phyloP scores from a whole-genome alignment of 2,329 filamentous ascomycete genomes.

The Apiospora saccharicola region DNA sequence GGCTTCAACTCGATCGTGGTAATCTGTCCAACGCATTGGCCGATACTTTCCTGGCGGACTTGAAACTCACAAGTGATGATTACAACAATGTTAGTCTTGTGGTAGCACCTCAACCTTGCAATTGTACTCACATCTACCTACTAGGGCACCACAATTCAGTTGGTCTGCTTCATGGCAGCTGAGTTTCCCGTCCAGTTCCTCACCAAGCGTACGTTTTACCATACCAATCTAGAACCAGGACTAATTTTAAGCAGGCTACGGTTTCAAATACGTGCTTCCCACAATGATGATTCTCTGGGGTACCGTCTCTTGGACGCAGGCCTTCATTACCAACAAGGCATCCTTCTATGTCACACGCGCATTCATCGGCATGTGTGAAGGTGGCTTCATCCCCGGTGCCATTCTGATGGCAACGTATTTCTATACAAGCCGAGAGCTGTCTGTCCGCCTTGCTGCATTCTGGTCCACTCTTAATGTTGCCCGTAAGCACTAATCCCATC shows the following conservation, averaged over 20 bases:
- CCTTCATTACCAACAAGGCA: constrained; percentile 47
- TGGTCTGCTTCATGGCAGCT: constrained; percentile 42
- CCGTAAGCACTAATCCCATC: constrained; percentile 42
- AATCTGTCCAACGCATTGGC: constrained; percentile 60
- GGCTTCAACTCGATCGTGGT: constrained; percentile 61
- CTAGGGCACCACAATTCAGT: constrained; percentile 54
- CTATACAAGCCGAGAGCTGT: constrained; percentile 34
- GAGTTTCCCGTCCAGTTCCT: constrained; percentile 50
- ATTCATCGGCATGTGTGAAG: constrained; percentile 54
- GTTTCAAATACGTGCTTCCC: constrained; percentile 63
- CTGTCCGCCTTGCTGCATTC: constrained; percentile 24
- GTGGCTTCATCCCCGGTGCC: constrained; percentile 61
- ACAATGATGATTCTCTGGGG: constrained; percentile 60
- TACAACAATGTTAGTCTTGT: constrained; percentile 59
- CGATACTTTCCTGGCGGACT: constrained; percentile 55
- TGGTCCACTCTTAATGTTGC: constrained; percentile 38
- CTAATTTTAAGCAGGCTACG: constrained; percentile 4
- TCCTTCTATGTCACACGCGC: constrained; percentile 53
- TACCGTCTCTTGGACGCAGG: constrained; percentile 52
- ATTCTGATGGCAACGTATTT: constrained; percentile 76
- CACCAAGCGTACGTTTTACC: constrained; percentile 51
- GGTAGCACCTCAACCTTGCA: constrained; percentile 54
- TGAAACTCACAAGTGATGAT: constrained; percentile 57
- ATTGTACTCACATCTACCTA: constrained; percentile 49
- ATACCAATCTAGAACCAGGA: no score